These are phyloP conservation scores for Suillus lakei DNA, from an alignment of 768 basidiomycete genomes.

Conservation along the genomic window DNA sequence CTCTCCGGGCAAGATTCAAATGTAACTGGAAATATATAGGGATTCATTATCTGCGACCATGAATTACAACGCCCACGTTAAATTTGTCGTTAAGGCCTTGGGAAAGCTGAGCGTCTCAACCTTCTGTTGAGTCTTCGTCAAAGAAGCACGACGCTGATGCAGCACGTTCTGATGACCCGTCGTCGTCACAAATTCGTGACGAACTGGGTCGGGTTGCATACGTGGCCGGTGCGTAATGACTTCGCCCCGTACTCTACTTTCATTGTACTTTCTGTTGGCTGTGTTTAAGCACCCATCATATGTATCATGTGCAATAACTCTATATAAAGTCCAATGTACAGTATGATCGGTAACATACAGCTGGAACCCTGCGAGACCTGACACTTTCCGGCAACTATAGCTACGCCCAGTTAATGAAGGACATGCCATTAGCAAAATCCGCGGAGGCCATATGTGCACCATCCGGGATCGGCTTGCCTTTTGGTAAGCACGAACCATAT, in stretches of 20 bases:
- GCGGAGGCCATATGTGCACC: slow-evolving; percentile 11
- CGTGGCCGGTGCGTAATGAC: slow-evolving; percentile 22
- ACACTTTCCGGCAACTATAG: too few relatives aligned
- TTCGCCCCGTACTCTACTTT: neutral
- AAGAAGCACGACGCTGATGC: neutral
- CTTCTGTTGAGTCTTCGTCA: neutral
- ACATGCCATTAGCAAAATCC: slow-evolving; percentile 10
- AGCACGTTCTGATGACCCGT: slow-evolving; percentile 10
- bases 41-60: slow-evolving; percentile 64
- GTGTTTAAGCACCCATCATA: too few relatives aligned
- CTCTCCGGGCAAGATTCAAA: slow-evolving; percentile 10
- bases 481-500: slow-evolving; percentile 14
- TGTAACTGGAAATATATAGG: slow-evolving; percentile 34
- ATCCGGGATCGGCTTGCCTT: slow-evolving; percentile 8
- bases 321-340: neutral
- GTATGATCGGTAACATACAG: neutral
- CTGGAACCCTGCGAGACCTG: neutral
- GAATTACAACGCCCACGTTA: slow-evolving; percentile 67
- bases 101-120: slow-evolving; percentile 44
- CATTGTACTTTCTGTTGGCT: neutral
- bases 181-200: slow-evolving; percentile 16
- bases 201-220: slow-evolving; percentile 28
- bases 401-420: slow-evolving; percentile 7
- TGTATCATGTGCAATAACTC: neutral
- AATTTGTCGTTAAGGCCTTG: slow-evolving; percentile 74